Base-by-base conservation (phyloP, 176 grass and related monocot genomes). In the Typha latifolia region DNA sequence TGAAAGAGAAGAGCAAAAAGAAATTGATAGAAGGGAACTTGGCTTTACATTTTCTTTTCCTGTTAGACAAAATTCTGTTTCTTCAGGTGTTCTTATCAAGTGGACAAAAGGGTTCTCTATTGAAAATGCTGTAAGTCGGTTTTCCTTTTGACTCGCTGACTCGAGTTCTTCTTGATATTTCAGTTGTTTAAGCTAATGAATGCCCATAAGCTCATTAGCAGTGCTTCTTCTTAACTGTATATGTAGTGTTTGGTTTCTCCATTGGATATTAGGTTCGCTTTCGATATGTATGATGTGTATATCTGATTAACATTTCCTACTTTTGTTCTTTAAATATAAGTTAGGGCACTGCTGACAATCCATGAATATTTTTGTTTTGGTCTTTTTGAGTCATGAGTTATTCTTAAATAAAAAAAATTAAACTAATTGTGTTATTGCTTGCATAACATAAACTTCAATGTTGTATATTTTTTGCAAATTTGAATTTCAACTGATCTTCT, bases 71-170 rank as follows among this genome's bases (percentile, higher is more conserved):
- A 50, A 48, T 64, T 89, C 85, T 10, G 74, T 89, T 72, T 82
- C 90, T 31, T 94, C 85, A 3, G 90, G 90, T 61, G 82, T 77
- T 49, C 82, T 88, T 66, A 89, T 94, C 69, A 94, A 85, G 67
- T 94, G 90, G 90, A 94, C 82, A 67, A 94, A 94, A 52, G 85
- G 90, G 1, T 94, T 94, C 71, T 82, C 76, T n/a, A 80, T 94
- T 71, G 87, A 85, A 0, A 78, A 66, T 22, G 5, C 66, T 75
- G 84, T 93, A 90, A 57, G 52, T 57, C 16, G n/a, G 20, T 18
- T 57, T 20, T 57, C 16, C 52, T 57, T 37, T 57, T 57, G 52
- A 57, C 19, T 11, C 4, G 4, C 19, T 57, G 52, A 19, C 19
- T 57, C 2, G 16, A 20, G n/a, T 57, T 57, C 6, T 15, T 57